Percentiles rank a stretch among this genome's conserved stretches.
Conservation (phyloP, 305 asterid genomes). For the Plantago coronopus region DNA sequence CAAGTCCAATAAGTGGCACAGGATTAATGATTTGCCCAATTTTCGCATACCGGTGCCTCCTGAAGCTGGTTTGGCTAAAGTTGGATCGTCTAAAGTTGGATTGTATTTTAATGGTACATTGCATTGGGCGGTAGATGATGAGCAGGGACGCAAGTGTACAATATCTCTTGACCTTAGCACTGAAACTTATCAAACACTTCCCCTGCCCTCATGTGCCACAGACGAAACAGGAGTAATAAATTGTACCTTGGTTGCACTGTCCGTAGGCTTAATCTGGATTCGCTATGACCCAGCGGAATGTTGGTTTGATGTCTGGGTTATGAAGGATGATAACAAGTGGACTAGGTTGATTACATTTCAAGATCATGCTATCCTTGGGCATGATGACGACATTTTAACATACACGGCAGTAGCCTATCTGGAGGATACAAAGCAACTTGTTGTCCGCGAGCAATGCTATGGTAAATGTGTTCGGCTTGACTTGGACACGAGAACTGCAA, state of each 20-base stretch:
- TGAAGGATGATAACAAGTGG: no score
- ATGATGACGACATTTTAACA: not conserved
- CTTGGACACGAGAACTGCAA: no score
- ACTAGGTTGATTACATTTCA: not conserved
- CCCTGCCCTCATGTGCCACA: not conserved
- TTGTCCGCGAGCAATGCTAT: not conserved
- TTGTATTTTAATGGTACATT: not conserved
- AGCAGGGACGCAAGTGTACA: no score
- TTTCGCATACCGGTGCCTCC: no score
- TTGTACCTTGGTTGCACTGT: not conserved
- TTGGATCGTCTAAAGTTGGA: not conserved
- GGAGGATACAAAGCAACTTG: not conserved
- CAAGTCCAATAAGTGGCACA: not conserved
- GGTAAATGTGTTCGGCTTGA: not conserved
- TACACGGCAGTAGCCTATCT: not conserved
- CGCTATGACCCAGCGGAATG: no score
- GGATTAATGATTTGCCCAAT: not conserved
- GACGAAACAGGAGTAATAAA: no score
- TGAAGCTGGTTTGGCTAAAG: no score
- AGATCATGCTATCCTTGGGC: no score
- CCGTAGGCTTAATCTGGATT: not conserved
- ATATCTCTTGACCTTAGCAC: not conserved
- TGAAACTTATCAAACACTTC: not conserved
- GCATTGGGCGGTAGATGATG: not conserved
- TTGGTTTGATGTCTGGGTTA: no score